A percentile compares a stretch with the other conserved stretches of the same genome.
phyloP scores from a whole-genome alignment of 2,329 filamentous ascomycete species.

The Aspergillus nomiae region DNA sequence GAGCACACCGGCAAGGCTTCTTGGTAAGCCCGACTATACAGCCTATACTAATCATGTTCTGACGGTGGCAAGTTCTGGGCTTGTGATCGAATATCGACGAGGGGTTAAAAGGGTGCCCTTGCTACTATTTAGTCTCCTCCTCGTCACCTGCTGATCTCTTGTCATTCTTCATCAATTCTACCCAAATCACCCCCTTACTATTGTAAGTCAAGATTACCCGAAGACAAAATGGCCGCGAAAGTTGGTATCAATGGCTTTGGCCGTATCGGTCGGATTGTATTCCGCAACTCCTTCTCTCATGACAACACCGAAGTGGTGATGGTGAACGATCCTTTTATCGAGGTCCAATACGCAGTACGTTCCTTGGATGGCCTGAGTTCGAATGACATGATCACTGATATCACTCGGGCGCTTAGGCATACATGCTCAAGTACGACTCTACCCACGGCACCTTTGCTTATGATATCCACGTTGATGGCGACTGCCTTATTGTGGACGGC shows the following conservation, averaged over 20 bases:
- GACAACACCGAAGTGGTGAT: slow-evolving; percentile 87
- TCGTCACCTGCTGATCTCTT: no score
- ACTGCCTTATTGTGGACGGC: slow-evolving; percentile 84
- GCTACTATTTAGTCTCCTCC: no score
- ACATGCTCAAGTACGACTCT: slow-evolving; percentile 99
- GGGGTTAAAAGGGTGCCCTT: no score
- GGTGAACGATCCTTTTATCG: slow-evolving; percentile 99
- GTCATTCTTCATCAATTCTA: no score
- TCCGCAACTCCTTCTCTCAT: slow-evolving; percentile 97
- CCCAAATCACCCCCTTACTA: no score
- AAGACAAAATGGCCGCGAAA: slow-evolving; percentile 22
- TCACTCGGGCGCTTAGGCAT: slow-evolving; percentile 62
- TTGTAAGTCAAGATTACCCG: no score
- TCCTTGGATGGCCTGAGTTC: not conserved
- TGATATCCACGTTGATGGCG: slow-evolving; percentile 71
- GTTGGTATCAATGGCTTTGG: slow-evolving; percentile 99
- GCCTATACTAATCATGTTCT: no score
- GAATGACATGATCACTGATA: not conserved
- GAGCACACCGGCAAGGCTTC: no score
- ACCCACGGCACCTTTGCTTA: slow-evolving; percentile 98
- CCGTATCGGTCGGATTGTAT: slow-evolving; percentile 94
- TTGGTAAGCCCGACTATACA: no score
- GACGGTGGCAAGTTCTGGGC: no score
- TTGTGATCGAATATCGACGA: no score
- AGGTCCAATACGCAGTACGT: slow-evolving; percentile 94